phyloP scores from a whole-genome alignment of 208 protist species.

The Spongospora subterranea region DNA sequence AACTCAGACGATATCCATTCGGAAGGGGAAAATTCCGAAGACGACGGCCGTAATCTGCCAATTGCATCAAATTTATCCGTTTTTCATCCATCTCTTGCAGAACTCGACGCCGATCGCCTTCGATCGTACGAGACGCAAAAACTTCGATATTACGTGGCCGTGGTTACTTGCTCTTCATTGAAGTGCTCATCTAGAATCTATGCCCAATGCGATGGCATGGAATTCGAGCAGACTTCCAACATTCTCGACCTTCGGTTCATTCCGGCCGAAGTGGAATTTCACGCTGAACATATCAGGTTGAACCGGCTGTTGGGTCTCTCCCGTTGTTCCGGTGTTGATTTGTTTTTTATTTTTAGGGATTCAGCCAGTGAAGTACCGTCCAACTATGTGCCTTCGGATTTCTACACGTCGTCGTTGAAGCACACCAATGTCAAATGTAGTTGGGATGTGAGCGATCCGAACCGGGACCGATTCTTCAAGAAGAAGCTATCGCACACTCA shows the following conservation, averaged over 20 bases:
- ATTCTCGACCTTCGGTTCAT: slow-evolving; percentile 31
- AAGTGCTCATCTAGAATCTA: not conserved
- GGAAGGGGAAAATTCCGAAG: not conserved
- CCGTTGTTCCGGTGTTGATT: not conserved
- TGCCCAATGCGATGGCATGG: slow-evolving; percentile 5
- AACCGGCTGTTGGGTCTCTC: not conserved
- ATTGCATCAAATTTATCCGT: not conserved
- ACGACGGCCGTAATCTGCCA: not conserved
- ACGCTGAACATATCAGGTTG: slow-evolving; percentile 16
- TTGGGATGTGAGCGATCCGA: slow-evolving; percentile 31
- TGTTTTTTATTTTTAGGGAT: not conserved
- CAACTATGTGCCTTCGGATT: not conserved
- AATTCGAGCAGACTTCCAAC: slow-evolving; percentile 50
- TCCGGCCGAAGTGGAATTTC: not conserved
- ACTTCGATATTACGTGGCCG: slow-evolving; percentile 32
- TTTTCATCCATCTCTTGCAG: not conserved
- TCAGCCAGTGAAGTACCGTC: not conserved
- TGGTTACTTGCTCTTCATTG: not conserved
- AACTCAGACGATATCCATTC: not conserved
- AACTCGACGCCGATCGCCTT: not conserved
- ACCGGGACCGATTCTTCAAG: not conserved
- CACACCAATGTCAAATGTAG: slow-evolving; percentile 18
- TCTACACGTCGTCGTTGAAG: slow-evolving; percentile 36
- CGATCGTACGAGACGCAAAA: slow-evolving; percentile 33
- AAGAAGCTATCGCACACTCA: not conserved